phyloP scores from a whole-genome alignment of 1,284 basidiomycete genomes.

The Lentinus polychrous region DNA sequence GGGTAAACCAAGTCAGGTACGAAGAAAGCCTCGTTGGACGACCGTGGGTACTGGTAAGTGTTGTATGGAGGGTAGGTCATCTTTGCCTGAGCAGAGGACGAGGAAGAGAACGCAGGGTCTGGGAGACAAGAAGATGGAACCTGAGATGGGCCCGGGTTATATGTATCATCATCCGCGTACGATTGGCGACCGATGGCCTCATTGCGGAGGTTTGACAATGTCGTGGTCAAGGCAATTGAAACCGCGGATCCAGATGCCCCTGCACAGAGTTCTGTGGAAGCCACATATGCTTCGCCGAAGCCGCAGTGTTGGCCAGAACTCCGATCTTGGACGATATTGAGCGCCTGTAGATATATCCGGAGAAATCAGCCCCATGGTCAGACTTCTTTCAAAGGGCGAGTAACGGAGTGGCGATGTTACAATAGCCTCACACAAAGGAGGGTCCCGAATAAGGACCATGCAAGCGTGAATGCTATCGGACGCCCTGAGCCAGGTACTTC shows the following conservation, averaged over 20 bases:
- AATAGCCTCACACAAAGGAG: conserved; percentile 1
- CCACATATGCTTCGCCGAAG: conserved; percentile 7
- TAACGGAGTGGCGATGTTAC: background rate
- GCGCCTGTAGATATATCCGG: conserved; percentile 14
- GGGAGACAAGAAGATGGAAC: background rate
- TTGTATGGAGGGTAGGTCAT: conserved; percentile 2
- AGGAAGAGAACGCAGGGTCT: background rate
- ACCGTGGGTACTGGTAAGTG: background rate
- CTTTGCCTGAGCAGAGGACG: background rate
- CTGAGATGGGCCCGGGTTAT: conserved; percentile 2
- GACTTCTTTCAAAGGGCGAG: background rate
- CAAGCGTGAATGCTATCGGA: too few species aligned
- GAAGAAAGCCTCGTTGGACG: too few species aligned
- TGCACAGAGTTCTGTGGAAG: conserved; percentile 7
- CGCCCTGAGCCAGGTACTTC: too few species aligned
- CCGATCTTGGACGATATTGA: conserved; percentile 6
- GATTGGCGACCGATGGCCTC: conserved; percentile 3
- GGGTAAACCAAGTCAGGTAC: background rate
- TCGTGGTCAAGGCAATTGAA: conserved; percentile 6
- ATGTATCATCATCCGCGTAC: conserved; percentile 1
- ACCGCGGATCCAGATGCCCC: conserved; percentile 4
- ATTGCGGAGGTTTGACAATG: background rate
- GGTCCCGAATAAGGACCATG: too few species aligned
- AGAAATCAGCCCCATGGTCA: conserved; percentile 9
- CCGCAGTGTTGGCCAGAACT: conserved; percentile 6